These are phyloP conservation scores for Myxozyma monticola DNA, from an alignment of 805 yeast genomes.

Conservation along the genomic window DNA sequence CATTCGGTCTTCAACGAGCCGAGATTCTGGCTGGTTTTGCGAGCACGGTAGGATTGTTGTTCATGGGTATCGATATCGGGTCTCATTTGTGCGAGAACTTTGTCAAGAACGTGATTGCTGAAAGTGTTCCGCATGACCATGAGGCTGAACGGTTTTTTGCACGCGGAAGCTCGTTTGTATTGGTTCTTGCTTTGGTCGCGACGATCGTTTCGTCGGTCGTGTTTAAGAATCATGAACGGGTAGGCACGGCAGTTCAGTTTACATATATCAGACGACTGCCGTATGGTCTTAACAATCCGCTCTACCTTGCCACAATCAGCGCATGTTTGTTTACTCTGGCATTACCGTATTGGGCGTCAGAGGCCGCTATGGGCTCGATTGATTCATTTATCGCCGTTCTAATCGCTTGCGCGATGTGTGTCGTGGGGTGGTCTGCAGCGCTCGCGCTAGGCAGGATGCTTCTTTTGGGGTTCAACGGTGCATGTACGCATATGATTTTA, in stretches of 20 bases:
- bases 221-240: slow-evolving; percentile 40
- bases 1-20: slow-evolving; percentile 90
- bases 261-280: slow-evolving; percentile 21
- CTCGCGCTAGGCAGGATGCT: slow-evolving; percentile 47
- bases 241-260: slow-evolving; percentile 31
- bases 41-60: slow-evolving; percentile 74
- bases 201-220: slow-evolving; percentile 41
- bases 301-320: slow-evolving; percentile 15
- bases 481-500: slow-evolving; percentile 33
- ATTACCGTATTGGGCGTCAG: slow-evolving; percentile 26
- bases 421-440: slow-evolving; percentile 44
- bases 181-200: slow-evolving; percentile 33
- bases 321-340: slow-evolving; percentile 9
- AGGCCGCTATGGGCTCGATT: slow-evolving; percentile 32
- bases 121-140: slow-evolving; percentile 22
- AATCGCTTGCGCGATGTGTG: slow-evolving; percentile 45
- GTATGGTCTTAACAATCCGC: slow-evolving; percentile 25
- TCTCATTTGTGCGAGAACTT: slow-evolving; percentile 85
- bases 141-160: slow-evolving; percentile 23
- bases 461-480: slow-evolving; percentile 46
- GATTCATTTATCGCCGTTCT: slow-evolving; percentile 42
- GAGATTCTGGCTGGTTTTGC: slow-evolving; percentile 90
- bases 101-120: slow-evolving; percentile 21
- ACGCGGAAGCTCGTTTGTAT: slow-evolving; percentile 20
- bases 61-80: slow-evolving; percentile 86